These are phyloP conservation scores for Phytophthora hibernalis DNA, from an alignment of 352 stramenopile genomes.

Conservation along the genomic window DNA sequence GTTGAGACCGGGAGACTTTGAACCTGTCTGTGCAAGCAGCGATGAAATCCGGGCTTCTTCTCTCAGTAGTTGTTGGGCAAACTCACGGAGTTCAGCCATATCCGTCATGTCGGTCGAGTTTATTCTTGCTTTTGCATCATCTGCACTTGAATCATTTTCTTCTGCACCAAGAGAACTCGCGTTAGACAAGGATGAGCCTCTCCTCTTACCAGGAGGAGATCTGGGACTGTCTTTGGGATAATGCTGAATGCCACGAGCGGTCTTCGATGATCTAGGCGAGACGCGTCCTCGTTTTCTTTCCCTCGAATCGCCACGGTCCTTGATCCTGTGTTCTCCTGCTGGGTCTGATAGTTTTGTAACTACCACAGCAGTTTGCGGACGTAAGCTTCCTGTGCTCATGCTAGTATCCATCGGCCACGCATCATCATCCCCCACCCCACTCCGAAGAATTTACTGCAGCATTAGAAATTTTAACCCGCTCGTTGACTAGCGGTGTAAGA, in stretches of 20 bases:
- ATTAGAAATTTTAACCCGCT: constrained; percentile 50
- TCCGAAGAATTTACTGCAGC: constrained; percentile 17
- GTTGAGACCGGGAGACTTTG: constrained; percentile 59
- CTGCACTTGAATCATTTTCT: constrained; percentile 7
- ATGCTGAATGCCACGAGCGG: not conserved
- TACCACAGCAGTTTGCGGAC: constrained; percentile 45
- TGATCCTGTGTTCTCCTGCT: constrained; percentile 1
- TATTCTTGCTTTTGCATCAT: constrained; percentile 4
- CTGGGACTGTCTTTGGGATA: constrained; percentile 6
- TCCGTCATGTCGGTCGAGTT: constrained; percentile 22
- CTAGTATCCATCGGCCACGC: constrained; percentile 30
- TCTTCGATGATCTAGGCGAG: constrained; percentile 11
- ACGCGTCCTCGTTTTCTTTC: constrained; percentile 21
- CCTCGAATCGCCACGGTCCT: constrained; percentile 8
- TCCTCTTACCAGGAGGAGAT: constrained; percentile 14
- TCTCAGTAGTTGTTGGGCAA: constrained; percentile 64
- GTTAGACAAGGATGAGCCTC: constrained; percentile 5
- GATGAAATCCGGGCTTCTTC: constrained; percentile 65
- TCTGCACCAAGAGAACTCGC: constrained; percentile 15
- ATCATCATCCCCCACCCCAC: constrained; percentile 19
- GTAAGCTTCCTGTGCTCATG: constrained; percentile 25
- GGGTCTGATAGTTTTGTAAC: constrained; percentile 45
- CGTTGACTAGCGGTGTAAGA: constrained; percentile 48
- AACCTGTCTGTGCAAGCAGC: constrained; percentile 49
- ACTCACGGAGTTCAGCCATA: constrained; percentile 59